These are phyloP conservation scores for Fraxinus nigra DNA, from an alignment of 305 asterid species.

Conservation along the genomic window DNA sequence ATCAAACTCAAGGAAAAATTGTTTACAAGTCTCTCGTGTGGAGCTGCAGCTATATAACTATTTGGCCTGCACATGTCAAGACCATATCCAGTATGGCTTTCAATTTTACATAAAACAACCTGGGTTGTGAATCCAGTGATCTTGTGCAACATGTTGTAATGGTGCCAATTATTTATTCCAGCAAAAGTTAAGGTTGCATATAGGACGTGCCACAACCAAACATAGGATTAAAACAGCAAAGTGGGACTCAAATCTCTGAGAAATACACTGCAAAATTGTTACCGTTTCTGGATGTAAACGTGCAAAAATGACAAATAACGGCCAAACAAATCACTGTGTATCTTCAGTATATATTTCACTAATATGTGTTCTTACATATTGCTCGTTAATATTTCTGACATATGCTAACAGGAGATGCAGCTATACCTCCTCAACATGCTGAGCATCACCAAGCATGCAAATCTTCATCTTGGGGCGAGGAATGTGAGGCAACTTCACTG, in stretches of 20 bases:
- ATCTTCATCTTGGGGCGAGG: conserved; percentile 67
- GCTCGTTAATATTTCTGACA: background rate
- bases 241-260: background rate
- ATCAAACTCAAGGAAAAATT: background rate
- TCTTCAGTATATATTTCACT: background rate
- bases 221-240: background rate
- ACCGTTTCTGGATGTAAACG: background rate
- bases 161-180: background rate
- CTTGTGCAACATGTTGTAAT: background rate
- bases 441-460: conserved; percentile 82
- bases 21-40: background rate
- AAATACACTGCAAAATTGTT: background rate
- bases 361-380: background rate
- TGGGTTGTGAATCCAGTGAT: background rate
- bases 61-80: background rate
- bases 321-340: background rate
- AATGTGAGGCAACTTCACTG: conserved; percentile 64
- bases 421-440: conserved; percentile 66
- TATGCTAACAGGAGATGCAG: background rate
- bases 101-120: background rate
- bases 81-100: background rate
- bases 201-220: background rate
- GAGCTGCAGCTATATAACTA: background rate
- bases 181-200: background rate
- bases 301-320: background rate